Conservation (phyloP, 2,329 filamentous ascomycete genomes). For the Colletotrichum melonis region DNA sequence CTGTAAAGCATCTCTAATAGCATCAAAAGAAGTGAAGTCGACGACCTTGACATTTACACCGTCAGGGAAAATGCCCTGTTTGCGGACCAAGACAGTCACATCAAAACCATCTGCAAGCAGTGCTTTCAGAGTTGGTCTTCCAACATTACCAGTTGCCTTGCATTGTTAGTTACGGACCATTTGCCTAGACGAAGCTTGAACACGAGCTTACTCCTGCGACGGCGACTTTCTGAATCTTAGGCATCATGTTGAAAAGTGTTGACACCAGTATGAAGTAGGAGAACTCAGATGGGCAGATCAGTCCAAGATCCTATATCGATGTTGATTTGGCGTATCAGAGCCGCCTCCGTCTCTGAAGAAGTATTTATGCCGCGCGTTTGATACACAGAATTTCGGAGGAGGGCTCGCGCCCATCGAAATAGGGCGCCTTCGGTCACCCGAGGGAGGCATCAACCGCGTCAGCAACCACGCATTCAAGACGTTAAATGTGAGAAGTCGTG, state of each 20-base stretch:
- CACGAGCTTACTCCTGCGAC: constrained; percentile 46
- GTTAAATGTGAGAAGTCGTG: neutral
- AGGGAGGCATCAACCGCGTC: neutral
- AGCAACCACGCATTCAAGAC: neutral
- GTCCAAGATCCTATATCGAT: neutral
- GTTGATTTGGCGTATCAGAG: neutral
- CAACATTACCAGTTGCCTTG: constrained; percentile 48
- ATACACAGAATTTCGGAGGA: neutral
- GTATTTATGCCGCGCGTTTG: neutral
- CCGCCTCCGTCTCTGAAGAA: neutral
- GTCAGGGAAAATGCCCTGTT: constrained; percentile 38
- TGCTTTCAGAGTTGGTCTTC: constrained; percentile 43
- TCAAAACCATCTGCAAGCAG: constrained; percentile 48
- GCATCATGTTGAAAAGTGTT: neutral
- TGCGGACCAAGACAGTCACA: constrained; percentile 66
- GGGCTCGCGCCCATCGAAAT: neutral
- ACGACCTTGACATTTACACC: constrained; percentile 56
- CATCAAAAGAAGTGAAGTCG: constrained; percentile 58
- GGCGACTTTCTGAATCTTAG: constrained; percentile 49
- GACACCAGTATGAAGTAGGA: neutral
- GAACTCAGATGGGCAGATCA: neutral
- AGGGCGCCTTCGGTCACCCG: neutral
- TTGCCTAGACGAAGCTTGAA: no score
- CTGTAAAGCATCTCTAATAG: constrained; percentile 61
- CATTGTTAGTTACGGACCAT: neutral